Conservation (phyloP, 192 early-diverging fungal genomes). For the Pilaira anomala region DNA sequence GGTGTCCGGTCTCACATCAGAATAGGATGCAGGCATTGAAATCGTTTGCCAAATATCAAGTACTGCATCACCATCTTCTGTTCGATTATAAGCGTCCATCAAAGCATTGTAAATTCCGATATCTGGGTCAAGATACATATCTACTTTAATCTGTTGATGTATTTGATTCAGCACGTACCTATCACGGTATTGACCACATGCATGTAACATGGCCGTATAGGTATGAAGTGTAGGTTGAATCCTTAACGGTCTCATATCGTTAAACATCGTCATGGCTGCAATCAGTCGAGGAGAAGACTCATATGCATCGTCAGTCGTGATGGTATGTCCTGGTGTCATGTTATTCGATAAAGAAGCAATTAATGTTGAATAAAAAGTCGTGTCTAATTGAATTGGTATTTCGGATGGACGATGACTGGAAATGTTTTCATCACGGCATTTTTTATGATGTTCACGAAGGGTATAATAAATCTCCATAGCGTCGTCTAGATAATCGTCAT, state of each 20-base stretch:
- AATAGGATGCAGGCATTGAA: background rate
- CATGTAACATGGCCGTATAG: constrained; percentile 33
- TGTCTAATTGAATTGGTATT: constrained; percentile 7
- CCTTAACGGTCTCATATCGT: constrained; percentile 33
- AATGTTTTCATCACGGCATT: background rate
- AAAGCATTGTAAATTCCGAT: constrained; percentile 41
- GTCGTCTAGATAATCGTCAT: constrained; percentile 13
- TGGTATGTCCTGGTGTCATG: background rate
- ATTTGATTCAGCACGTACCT: constrained; percentile 20
- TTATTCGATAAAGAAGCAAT: background rate
- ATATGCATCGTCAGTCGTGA: background rate
- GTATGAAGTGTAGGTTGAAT: constrained; percentile 27
- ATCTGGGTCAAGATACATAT: constrained; percentile 39
- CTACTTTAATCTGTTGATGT: constrained; percentile 41
- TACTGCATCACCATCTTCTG: constrained; percentile 30
- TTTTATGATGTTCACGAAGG: constrained; percentile 17
- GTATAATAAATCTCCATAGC: constrained; percentile 33
- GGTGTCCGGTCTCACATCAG: constrained; percentile 20
- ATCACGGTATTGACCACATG: constrained; percentile 23
- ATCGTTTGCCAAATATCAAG: constrained; percentile 40
- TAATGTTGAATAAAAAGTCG: constrained; percentile 11
- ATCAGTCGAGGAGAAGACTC: constrained; percentile 8
- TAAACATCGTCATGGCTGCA: constrained; percentile 25
- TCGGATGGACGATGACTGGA: background rate
- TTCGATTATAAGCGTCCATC: constrained; percentile 45